phyloP scores from a whole-genome alignment of 2,329 filamentous ascomycete genomes.

The Decorospora gaudefroyi region DNA sequence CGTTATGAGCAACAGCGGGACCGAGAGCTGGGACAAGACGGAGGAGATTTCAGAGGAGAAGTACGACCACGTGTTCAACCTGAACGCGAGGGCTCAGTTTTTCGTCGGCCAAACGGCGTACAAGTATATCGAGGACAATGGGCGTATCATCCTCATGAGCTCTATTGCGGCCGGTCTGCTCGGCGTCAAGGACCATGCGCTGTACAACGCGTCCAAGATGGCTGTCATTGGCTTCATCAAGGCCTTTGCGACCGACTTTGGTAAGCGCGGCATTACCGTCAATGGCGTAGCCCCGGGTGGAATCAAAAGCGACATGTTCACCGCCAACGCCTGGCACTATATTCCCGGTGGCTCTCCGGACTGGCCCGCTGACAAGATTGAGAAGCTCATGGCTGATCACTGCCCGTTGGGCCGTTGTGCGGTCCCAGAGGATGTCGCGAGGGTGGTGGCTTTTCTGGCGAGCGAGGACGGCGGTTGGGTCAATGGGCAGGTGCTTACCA shows the following conservation, averaged over 20 bases:
- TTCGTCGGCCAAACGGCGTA: conserved; percentile 77
- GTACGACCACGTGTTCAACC: conserved; percentile 70
- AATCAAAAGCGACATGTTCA: conserved; percentile 78
- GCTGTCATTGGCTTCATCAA: conserved; percentile 74
- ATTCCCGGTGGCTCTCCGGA: conserved; percentile 57
- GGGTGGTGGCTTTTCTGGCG: conserved; percentile 50
- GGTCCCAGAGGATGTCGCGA: conserved; percentile 52
- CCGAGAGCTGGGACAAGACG: conserved; percentile 69
- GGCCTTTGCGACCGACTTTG: conserved; percentile 72
- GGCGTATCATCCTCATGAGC: conserved; percentile 74
- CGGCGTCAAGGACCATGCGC: conserved; percentile 70
- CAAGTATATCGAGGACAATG: conserved; percentile 70
- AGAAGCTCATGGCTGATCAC: conserved; percentile 55
- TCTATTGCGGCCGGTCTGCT: conserved; percentile 70
- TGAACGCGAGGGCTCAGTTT: conserved; percentile 73
- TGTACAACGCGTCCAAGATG: conserved; percentile 74
- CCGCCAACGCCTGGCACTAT: conserved; percentile 63
- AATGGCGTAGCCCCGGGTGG: conserved; percentile 74
- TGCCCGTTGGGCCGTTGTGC: conserved; percentile 57
- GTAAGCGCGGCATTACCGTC: conserved; percentile 68
- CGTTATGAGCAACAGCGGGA: conserved; percentile 61
- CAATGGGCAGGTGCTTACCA: conserved; percentile 49
- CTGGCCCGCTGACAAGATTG: conserved; percentile 56
- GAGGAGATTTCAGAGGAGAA: conserved; percentile 71
- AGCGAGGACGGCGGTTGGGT: conserved; percentile 50